Base-by-base conservation (phyloP, 108 stramenopile species). In the Nitzschia sp. region DNA sequence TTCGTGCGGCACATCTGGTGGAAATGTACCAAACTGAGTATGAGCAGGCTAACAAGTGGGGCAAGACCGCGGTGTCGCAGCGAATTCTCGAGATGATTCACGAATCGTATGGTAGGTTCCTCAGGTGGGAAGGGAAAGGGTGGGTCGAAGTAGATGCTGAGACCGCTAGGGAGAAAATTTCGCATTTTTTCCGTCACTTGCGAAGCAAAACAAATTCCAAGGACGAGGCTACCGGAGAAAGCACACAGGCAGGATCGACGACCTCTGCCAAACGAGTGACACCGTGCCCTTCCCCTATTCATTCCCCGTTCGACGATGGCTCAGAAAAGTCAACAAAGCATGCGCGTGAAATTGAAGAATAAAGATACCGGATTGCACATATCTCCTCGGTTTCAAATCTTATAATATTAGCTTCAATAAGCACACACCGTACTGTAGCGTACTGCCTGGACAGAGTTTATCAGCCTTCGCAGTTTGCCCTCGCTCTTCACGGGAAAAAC, bases 1-100 rank as follows among this genome's bases (percentile, higher is more conserved):
- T 69, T 9, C 42, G 68, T 13, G 59, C 59, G 3, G 27, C 32
- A 0, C 60, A 62, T 48, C 25, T 76, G 26, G 63, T 76, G 0
- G 68, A 76, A 49, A 70, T 69, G 68, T 29, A 58, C 28, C 29
- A 46, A 26, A 32, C 26, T 6, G 51, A 71, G 35, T 78, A 78
- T 28, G 77, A 71, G 54, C 53, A 27, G 18, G 63, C 69, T 28
- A 35, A 45, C 24, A 78, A 78, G 49, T 32, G 30, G 6, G 58
- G 71, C 33, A 78, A 78, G 30, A 78, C 70, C 1, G 59, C 27
- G 24, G 60, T 78, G 45, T 59, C 77, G 9, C 38, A 71, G 28
- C 30, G 45, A 15, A 67, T 78, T 6, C 57, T 78, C 9, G 23
- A 32, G 0, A 66, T 67, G 28, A 54, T 71, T 8, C 65, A 71